Conservation (phyloP, 1,139 yeast species). For the Blastobotrys malaysiensis region DNA sequence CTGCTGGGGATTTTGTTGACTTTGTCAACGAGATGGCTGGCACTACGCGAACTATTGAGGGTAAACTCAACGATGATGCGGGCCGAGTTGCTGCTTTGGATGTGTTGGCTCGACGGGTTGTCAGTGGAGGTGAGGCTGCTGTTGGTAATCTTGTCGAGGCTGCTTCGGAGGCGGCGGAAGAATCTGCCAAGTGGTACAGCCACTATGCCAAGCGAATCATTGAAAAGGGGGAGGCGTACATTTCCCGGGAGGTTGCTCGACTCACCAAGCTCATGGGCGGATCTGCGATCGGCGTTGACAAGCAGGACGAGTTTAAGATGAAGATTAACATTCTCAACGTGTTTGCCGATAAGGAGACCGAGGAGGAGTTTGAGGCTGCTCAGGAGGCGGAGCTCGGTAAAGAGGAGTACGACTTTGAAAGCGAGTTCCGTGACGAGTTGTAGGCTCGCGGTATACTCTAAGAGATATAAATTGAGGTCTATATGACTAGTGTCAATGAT, state of each 20-base stretch:
- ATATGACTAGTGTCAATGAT: too few relatives aligned
- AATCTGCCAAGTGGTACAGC: constrained; percentile 42
- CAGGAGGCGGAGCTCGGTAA: not conserved
- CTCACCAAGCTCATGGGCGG: constrained; percentile 43
- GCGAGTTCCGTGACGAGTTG: constrained; percentile 13
- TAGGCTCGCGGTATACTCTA: too few relatives aligned
- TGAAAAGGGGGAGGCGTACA: constrained; percentile 44
- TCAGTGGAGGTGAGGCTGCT: constrained; percentile 12
- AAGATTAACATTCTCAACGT: constrained; percentile 31
- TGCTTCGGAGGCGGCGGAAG: constrained; percentile 20
- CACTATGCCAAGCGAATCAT: constrained; percentile 47
- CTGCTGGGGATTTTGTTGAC: constrained; percentile 40
- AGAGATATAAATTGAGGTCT: too few relatives aligned
- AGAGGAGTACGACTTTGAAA: not conserved
- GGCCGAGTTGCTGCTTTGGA: constrained; percentile 51
- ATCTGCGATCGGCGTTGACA: constrained; percentile 29
- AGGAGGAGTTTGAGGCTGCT: constrained; percentile 2
- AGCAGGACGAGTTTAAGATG: constrained; percentile 31
- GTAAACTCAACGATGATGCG: constrained; percentile 46
- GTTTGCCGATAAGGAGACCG: constrained; percentile 14
- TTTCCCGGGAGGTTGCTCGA: constrained; percentile 49
- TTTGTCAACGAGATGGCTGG: constrained; percentile 50
- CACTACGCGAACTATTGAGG: constrained; percentile 49
- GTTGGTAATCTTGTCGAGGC: constrained; percentile 21
- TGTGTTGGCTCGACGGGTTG: constrained; percentile 21